A percentile compares a stretch with the other conserved stretches of the same genome.
Evolutionary conservation across 495 filamentous ascomycete genomes (phyloP).

Genomic region (Hyaloscypha bicolor): DNA sequence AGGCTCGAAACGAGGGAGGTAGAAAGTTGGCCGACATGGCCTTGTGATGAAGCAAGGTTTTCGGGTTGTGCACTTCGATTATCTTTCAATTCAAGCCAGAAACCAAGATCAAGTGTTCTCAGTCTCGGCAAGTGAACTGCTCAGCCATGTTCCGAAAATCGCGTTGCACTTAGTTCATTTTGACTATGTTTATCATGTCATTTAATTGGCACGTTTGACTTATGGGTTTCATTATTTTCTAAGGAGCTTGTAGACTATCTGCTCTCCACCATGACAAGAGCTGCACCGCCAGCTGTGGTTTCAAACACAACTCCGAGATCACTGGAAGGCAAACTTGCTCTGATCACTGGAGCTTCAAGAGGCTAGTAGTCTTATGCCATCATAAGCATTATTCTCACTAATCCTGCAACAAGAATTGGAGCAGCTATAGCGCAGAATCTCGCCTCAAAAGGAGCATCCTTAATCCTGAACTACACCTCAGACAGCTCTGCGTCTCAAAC

Average conservation of each 20-base stretch:
- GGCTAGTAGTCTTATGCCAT: constrained; percentile 47
- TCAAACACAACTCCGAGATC: constrained; percentile 20
- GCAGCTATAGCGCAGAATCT: constrained; percentile 79
- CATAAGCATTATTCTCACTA: background rate
- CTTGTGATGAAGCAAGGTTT: too few relatives aligned
- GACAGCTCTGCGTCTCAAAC: constrained; percentile 48
- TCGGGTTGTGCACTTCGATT: too few relatives aligned
- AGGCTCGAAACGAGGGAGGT: background rate
- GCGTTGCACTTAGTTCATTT: too few relatives aligned
- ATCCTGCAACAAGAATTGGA: constrained; percentile 67
- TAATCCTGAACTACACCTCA: constrained; percentile 74
- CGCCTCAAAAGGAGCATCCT: constrained; percentile 68
- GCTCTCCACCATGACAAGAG: background rate
- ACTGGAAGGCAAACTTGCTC: constrained; percentile 70
- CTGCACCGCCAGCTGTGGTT: background rate
- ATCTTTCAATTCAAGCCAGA: too few relatives aligned
- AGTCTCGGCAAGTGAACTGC: too few relatives aligned
- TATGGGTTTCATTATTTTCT: background rate
- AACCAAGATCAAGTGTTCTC: too few relatives aligned
- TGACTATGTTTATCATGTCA: too few relatives aligned
- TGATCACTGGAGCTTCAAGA: constrained; percentile 75
- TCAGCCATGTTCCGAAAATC: too few relatives aligned
- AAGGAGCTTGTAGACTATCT: too few relatives aligned
- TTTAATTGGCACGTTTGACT: too few relatives aligned
- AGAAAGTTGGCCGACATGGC: too few relatives aligned